These are phyloP conservation scores for Sclerotinia sclerotiorum DNA, from an alignment of 2,329 filamentous ascomycete genomes.

Conservation along the genomic window DNA sequence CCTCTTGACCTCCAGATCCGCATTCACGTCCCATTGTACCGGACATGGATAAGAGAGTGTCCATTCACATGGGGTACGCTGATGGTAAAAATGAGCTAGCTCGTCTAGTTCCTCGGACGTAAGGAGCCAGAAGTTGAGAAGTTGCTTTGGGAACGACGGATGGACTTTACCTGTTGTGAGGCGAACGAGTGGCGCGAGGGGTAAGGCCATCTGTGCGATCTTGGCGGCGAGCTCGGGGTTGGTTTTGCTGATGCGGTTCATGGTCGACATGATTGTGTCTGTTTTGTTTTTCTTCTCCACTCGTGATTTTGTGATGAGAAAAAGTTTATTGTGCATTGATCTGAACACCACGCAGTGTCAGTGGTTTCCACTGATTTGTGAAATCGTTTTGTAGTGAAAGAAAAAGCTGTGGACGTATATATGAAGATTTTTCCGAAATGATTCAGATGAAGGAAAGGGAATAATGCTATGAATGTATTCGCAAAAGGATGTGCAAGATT, in stretches of 20 bases:
- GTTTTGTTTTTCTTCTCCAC: not conserved
- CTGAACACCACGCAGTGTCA: not conserved
- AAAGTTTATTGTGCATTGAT: not conserved
- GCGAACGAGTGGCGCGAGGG: slow-evolving; percentile 66
- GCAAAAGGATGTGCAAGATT: slow-evolving; percentile 20
- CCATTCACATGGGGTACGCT: slow-evolving; percentile 58
- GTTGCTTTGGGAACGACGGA: slow-evolving; percentile 61
- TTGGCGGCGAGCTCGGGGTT: slow-evolving; percentile 59
- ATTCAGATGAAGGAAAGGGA: not conserved
- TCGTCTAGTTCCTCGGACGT: slow-evolving; percentile 69
- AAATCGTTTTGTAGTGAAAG: no score
- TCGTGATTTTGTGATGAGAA: not conserved
- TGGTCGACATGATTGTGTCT: slow-evolving; percentile 6
- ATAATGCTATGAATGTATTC: not conserved
- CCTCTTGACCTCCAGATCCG: slow-evolving; percentile 62
- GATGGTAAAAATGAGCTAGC: slow-evolving; percentile 72
- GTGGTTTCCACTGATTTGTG: not conserved
- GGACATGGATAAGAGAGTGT: slow-evolving; percentile 67
- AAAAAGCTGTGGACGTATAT: slow-evolving; percentile 5
- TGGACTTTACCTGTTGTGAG: slow-evolving; percentile 62
- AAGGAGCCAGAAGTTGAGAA: slow-evolving; percentile 72
- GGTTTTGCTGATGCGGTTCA: slow-evolving; percentile 26
- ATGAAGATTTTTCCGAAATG: slow-evolving; percentile 9
- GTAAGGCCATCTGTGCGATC: slow-evolving; percentile 63
- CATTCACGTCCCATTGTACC: slow-evolving; percentile 58